Percentiles rank a stretch among this genome's conserved stretches.
These are phyloP conservation scores for Sarocladiaceae sp. DNA, from an alignment of 2,329 filamentous ascomycete genomes.

Conservation along the genomic window DNA sequence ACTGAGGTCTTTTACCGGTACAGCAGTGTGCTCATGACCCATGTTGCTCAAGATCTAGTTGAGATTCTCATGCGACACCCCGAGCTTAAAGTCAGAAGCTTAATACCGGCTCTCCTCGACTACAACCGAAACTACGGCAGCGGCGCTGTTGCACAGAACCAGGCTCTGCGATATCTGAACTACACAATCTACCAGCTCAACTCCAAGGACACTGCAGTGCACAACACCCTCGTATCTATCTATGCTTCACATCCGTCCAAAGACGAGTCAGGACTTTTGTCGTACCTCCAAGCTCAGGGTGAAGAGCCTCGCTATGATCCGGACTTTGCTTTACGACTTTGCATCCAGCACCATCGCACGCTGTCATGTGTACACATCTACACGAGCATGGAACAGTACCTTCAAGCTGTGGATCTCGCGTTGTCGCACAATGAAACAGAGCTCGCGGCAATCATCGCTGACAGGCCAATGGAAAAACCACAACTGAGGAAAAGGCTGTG, in stretches of 20 bases:
- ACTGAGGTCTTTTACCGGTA: constrained; percentile 95
- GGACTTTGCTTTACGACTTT: constrained; percentile 91
- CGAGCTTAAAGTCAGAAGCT: constrained; percentile 76
- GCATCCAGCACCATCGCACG: constrained; percentile 90
- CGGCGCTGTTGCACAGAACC: constrained; percentile 66
- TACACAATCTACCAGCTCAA: constrained; percentile 86
- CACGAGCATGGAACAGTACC: constrained; percentile 91
- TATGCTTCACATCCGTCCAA: constrained; percentile 81
- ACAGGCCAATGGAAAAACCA: constrained; percentile 74
- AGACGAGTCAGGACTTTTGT: constrained; percentile 80
- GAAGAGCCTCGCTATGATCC: constrained; percentile 86
- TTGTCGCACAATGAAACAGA: constrained; percentile 87
- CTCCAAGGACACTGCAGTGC: constrained; percentile 78
- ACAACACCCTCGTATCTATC: constrained; percentile 95
- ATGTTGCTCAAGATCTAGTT: constrained; percentile 80
- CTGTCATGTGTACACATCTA: constrained; percentile 97
- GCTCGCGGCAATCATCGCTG: constrained; percentile 83
- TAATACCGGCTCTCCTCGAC: constrained; percentile 90
- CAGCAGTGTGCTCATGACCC: constrained; percentile 92
- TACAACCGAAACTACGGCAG: constrained; percentile 79
- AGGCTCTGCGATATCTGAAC: constrained; percentile 89
- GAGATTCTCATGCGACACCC: constrained; percentile 92
- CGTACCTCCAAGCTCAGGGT: constrained; percentile 87
- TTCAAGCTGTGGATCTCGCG: constrained; percentile 88
- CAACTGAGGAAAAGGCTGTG: constrained; percentile 88